Conservation (phyloP, 2,329 filamentous ascomycete species). For the Metarhizium brunneum region DNA sequence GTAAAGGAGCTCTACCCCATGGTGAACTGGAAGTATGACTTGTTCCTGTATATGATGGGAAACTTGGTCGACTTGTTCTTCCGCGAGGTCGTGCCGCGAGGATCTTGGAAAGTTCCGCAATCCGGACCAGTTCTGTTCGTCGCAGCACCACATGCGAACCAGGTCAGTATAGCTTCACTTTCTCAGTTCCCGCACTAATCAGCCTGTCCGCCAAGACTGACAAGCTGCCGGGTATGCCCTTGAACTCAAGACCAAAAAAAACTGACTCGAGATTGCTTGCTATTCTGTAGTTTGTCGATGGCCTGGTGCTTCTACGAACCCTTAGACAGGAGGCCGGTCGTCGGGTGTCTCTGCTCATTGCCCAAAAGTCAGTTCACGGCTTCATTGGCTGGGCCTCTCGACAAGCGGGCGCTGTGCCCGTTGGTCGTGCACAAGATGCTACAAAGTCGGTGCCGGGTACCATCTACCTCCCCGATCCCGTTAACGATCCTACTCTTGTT, state of each 20-base stretch:
- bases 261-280: not conserved
- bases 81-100: slow-evolving; percentile 89
- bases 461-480: slow-evolving; percentile 82
- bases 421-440: slow-evolving; percentile 81
- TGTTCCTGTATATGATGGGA: slow-evolving; percentile 67
- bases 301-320: slow-evolving; percentile 84
- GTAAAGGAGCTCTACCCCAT: slow-evolving; percentile 55
- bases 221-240: not conserved
- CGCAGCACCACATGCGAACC: slow-evolving; percentile 92
- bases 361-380: slow-evolving; percentile 88
- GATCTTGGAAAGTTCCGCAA: slow-evolving; percentile 88
- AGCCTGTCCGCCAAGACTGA: not conserved
- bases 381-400: slow-evolving; percentile 85
- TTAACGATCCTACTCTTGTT: slow-evolving; percentile 73
- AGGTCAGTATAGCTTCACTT: slow-evolving; percentile 42
- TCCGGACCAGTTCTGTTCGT: slow-evolving; percentile 89
- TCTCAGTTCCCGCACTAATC: not conserved
- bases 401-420: slow-evolving; percentile 82
- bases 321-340: slow-evolving; percentile 79
- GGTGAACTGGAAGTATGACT: slow-evolving; percentile 68
- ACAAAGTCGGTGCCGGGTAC: slow-evolving; percentile 71
- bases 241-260: not conserved
- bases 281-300: slow-evolving; percentile 73
- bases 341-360: slow-evolving; percentile 85
- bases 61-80: slow-evolving; percentile 95